Conservation (phyloP, 2,329 filamentous ascomycete genomes). For the Orbilia brochopaga region DNA sequence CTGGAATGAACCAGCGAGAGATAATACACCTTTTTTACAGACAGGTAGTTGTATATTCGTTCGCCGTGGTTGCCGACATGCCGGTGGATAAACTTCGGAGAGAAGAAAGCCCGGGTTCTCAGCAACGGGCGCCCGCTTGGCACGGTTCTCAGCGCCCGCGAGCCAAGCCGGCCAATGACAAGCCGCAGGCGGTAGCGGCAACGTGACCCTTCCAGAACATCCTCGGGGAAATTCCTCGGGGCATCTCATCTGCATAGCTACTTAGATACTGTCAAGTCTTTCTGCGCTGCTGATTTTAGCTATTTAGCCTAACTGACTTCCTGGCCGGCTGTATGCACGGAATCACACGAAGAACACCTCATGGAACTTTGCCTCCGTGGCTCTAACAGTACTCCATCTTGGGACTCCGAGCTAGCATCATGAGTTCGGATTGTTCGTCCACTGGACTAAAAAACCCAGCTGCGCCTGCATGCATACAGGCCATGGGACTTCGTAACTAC, state of each 20-base stretch:
- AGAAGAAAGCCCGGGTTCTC: conserved; percentile 12
- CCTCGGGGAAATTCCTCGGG: conserved; percentile 44
- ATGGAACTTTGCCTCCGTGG: conserved; percentile 34
- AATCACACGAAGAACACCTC: conserved; percentile 49
- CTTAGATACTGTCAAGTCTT: no score
- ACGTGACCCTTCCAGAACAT: conserved; percentile 49
- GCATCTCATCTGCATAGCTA: background rate
- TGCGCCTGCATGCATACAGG: background rate
- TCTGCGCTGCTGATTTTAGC: conserved; percentile 19
- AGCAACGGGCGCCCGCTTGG: background rate
- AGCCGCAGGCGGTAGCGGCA: conserved; percentile 29
- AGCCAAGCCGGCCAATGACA: conserved; percentile 1
- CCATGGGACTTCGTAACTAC: no score
- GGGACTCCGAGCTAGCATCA: conserved; percentile 28
- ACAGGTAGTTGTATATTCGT: no score
- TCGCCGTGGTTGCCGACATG: conserved; percentile 8
- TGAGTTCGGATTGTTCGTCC: conserved; percentile 25
- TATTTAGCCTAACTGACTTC: conserved; percentile 43
- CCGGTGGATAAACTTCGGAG: conserved; percentile 50
- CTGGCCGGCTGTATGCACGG: conserved; percentile 29
- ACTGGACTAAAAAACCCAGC: background rate
- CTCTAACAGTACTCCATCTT: conserved; percentile 20
- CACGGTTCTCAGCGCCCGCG: background rate
- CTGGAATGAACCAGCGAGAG: background rate
- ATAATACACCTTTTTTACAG: no score